Base-by-base conservation (phyloP, 140 eudicot species). In the Flaveria floridana region DNA sequence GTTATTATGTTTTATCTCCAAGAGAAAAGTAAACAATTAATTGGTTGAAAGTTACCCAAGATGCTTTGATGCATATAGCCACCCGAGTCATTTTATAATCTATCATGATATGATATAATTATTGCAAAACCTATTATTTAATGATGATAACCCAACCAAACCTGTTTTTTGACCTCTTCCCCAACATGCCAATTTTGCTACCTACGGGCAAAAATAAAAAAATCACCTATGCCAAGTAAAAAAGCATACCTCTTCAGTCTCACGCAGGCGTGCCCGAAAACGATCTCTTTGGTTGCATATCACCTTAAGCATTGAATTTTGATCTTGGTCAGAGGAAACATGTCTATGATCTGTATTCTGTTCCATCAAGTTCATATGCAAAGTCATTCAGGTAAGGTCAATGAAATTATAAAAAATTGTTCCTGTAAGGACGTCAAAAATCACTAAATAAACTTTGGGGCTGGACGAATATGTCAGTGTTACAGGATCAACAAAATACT, bases 211-310 rank as follows among this genome's bases (percentile, higher is more conserved):
- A 19, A n/a, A 66, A 72, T 39, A 72, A 79, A 68, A 41, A 51
- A 15, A 55, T 3, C 68, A 28, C 44, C 46, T 28, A 13, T 20
- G 1, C 5, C 62, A 8, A 47, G 48, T 66, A 28, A 44, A 56
- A 59, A 11, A 74, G 20, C 62, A 51, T 66, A 94, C 99, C 91
- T 94, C 99, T 82, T 94, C 99, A 44, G 97, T 90, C 84, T 94
- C 99, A 72, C 84, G 88, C 82, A 94, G 78, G 61, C 99, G 97
- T 69, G 95, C 87, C 76, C 99, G 86, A 46, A 94, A 94, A 42
- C 99, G 91, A 63, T 94, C 99, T 69, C 99, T 80, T 84, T 94
- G 99, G 81, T 85, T 90, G 89, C 99, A 94, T 77, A 94, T 94
- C 77, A 94, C 99, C 84, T 88, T 94, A 39, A 94, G 96, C 99